Evolutionary conservation across 129 eudicot species (phyloP), one percentile per base, ranked within the genome.

Genomic region (Tagetes erecta): DNA sequence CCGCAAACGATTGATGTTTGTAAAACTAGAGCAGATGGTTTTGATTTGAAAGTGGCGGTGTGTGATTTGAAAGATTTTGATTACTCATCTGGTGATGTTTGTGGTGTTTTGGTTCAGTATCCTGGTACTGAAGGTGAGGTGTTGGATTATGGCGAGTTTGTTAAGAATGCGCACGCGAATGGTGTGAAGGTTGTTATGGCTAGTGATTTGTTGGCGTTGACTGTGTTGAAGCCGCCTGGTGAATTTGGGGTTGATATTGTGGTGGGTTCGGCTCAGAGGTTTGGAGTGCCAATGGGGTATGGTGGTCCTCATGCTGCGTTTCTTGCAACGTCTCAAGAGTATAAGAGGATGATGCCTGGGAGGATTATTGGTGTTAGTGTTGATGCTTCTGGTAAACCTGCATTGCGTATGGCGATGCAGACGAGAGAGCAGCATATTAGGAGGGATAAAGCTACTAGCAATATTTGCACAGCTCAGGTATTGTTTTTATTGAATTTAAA

Each of bases 301-400:
- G 98, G 98, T 1, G 98, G 98, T 44, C 98, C 98, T 40, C 98
- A 92, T 76, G 98, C 98, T 3, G 98, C 98, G 4, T 92, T 92
- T 81, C 78, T 92, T 79, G 98, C 98, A 12, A 92, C 98, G 0
- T 87, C 95, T 5, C 98, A 92, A 67, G 98, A 92, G 76, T 92
- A 92, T 67, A 92, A 92, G 92, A 86, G 98, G 80, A 86, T 92
- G 92, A 92, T 92, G 98, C 98, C 98, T 0, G 98, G 98, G 36
- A 86, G 98, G 57, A 89, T 92, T 84, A 92, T 92, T 81, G 98
- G 98, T 65, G 86, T 92, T 2, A 92, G 96, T 68, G 96, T 92
- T 69, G 98, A 92, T 83, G 83, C 96, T 64, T 74, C 95, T 0
- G 98, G 98, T 2, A 92, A 92, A 72, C 86, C 88, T 40, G 98